These are phyloP conservation scores for Neofusicoccum ribis DNA, from an alignment of 2,329 filamentous ascomycete species.

Conservation along the genomic window DNA sequence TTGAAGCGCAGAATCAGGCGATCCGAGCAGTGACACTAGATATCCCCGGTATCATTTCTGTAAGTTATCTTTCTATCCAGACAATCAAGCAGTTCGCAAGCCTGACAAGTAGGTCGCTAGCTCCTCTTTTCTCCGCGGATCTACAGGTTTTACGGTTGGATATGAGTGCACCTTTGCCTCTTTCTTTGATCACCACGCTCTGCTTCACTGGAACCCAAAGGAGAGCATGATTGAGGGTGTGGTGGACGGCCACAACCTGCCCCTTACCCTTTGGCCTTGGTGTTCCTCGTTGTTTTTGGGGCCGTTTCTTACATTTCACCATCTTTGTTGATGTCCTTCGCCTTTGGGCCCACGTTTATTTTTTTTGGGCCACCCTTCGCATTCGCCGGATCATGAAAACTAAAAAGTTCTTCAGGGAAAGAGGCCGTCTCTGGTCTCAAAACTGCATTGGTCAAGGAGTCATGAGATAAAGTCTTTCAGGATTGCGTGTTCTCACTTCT, in stretches of 20 bases:
- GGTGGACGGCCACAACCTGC: neutral
- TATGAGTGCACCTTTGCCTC: neutral
- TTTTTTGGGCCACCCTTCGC: neutral
- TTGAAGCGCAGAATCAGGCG: neutral
- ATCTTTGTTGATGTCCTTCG: slow-evolving; percentile 1
- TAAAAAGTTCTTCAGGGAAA: neutral
- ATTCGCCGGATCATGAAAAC: neutral
- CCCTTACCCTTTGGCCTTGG: neutral
- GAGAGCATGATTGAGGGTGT: neutral
- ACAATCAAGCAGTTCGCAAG: neutral
- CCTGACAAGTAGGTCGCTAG: neutral
- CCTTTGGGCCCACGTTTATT: neutral
- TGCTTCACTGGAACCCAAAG: neutral
- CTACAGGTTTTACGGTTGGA: neutral
- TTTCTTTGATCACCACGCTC: neutral
- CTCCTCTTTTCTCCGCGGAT: neutral
- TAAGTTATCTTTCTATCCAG: neutral
- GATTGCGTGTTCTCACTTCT: neutral
- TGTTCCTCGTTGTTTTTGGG: neutral
- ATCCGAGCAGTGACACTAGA: neutral
- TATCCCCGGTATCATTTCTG: neutral
- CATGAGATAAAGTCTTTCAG: neutral
- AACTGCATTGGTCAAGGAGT: slow-evolving; percentile 6
- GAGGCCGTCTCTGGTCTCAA: neutral
- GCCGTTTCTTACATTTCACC: neutral